Conservation (phyloP, 495 filamentous ascomycete species). For the Daldinia grandis region DNA sequence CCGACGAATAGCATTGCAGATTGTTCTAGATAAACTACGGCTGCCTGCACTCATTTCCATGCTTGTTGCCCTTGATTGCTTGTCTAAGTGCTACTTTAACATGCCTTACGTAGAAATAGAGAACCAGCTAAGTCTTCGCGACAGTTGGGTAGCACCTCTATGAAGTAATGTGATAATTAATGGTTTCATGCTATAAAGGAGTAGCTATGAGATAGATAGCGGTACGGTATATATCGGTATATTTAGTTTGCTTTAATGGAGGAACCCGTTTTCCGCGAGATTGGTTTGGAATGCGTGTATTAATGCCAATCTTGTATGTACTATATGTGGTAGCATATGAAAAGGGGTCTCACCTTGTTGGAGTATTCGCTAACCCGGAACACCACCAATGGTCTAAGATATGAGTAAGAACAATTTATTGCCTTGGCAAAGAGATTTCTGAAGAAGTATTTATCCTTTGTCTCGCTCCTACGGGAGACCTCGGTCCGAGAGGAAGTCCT, state of each 20-base stretch:
- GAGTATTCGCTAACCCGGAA: slow-evolving; percentile 13
- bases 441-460: slow-evolving; percentile 3
- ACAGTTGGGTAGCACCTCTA: slow-evolving; percentile 16
- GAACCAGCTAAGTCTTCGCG: slow-evolving; percentile 6
- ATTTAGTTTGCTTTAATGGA: slow-evolving; percentile 9
- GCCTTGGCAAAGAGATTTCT: slow-evolving; percentile 30
- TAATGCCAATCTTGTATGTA: slow-evolving; percentile 17
- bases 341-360: slow-evolving; percentile 26
- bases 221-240: slow-evolving; percentile 7
- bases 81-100: slow-evolving; percentile 5
- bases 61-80: slow-evolving; percentile 23
- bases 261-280: neutral
- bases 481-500: slow-evolving; percentile 16
- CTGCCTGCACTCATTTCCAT: slow-evolving; percentile 15
- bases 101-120: slow-evolving; percentile 1
- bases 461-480: slow-evolving; percentile 24
- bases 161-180: neutral
- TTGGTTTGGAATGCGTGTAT: slow-evolving; percentile 7
- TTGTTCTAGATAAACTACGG: slow-evolving; percentile 11
- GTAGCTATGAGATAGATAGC: neutral
- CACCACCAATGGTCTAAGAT: slow-evolving; percentile 17
- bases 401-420: slow-evolving; percentile 32
- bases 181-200: neutral
- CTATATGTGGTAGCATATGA: slow-evolving; percentile 8
- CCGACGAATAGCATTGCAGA: slow-evolving; percentile 22